A percentile compares a stretch with the other conserved stretches of the same genome.
These are phyloP conservation scores for Candida argentea DNA, from an alignment of 805 yeast genomes.

Conservation along the genomic window DNA sequence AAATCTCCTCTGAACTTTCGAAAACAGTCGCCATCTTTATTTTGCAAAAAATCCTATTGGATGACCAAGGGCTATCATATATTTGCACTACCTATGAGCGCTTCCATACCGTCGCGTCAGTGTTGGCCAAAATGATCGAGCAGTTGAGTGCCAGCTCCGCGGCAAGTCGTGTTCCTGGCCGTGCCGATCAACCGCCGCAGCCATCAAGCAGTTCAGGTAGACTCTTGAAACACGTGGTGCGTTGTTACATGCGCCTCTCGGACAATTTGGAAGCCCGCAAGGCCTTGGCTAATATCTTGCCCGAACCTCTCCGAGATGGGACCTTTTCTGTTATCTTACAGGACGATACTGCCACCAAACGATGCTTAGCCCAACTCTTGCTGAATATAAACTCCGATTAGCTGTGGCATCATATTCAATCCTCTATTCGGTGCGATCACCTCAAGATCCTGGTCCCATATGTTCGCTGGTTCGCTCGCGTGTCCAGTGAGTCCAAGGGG, in stretches of 20 bases:
- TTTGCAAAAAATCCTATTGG: conserved; percentile 83
- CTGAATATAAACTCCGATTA: conserved; percentile 41
- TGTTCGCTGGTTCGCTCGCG: too few species aligned
- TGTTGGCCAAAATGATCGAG: conserved; percentile 77
- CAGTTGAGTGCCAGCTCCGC: conserved; percentile 45
- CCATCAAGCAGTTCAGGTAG: conserved; percentile 55
- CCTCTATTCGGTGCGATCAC: too few species aligned
- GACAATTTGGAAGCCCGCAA: conserved; percentile 88
- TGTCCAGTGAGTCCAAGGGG: too few species aligned
- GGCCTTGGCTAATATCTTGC: conserved; percentile 72
- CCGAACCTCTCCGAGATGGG: conserved; percentile 80
- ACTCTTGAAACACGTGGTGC: conserved; percentile 81
- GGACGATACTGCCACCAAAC: conserved; percentile 82
- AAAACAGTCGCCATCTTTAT: conserved; percentile 96
- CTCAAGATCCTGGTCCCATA: too few species aligned
- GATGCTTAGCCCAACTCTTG: conserved; percentile 76
- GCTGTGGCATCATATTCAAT: too few species aligned
- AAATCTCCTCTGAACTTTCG: conserved; percentile 83
- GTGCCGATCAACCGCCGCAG: conserved; percentile 1
- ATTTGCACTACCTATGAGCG: conserved; percentile 94
- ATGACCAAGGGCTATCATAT: conserved; percentile 83
- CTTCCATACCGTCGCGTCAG: conserved; percentile 88
- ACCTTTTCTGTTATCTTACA: conserved; percentile 70
- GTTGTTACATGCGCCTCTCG: conserved; percentile 84
- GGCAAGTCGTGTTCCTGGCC: background rate